Percentiles rank a stretch among this genome's conserved stretches.
Conservation (phyloP, 306 rosid species). For the Lathyrus tuberosus region DNA sequence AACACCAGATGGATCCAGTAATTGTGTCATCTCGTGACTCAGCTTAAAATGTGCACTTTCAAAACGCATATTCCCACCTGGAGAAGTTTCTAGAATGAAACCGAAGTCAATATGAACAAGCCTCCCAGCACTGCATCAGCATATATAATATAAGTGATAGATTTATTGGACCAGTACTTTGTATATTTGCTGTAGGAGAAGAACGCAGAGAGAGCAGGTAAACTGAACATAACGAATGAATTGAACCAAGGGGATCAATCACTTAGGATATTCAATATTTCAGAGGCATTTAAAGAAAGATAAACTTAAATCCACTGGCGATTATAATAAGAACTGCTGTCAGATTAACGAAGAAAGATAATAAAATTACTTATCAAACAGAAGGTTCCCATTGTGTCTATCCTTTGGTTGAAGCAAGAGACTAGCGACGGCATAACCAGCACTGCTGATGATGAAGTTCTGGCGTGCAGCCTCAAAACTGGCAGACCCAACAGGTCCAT, state of each 20-base stretch:
- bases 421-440: conserved; percentile 99
- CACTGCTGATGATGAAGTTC: conserved; percentile 90
- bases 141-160: conserved; percentile 35
- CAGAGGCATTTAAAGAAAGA: conserved; percentile 24
- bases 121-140: conserved; percentile 79
- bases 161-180: conserved; percentile 25
- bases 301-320: conserved; percentile 21
- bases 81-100: conserved; percentile 96
- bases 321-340: conserved; percentile 26
- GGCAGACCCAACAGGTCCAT: conserved; percentile 84
- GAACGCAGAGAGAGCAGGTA: conserved; percentile 13
- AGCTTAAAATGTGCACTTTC: conserved; percentile 99
- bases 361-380: conserved; percentile 69
- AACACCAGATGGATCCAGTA: conserved; percentile 90
- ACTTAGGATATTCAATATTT: conserved; percentile 30
- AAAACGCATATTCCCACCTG: conserved; percentile 96
- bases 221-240: conserved; percentile 25
- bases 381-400: conserved; percentile 95
- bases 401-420: conserved; percentile 99
- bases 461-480: conserved; percentile 94
- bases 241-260: conserved; percentile 14
- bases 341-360: conserved; percentile 17
- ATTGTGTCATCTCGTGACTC: conserved; percentile 99
- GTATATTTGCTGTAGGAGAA: conserved; percentile 13
- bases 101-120: conserved; percentile 96